Percentiles rank a stretch among this genome's conserved stretches.
These are phyloP conservation scores for Sambucus nigra DNA, from an alignment of 129 eudicot genomes.

Conservation along the genomic window DNA sequence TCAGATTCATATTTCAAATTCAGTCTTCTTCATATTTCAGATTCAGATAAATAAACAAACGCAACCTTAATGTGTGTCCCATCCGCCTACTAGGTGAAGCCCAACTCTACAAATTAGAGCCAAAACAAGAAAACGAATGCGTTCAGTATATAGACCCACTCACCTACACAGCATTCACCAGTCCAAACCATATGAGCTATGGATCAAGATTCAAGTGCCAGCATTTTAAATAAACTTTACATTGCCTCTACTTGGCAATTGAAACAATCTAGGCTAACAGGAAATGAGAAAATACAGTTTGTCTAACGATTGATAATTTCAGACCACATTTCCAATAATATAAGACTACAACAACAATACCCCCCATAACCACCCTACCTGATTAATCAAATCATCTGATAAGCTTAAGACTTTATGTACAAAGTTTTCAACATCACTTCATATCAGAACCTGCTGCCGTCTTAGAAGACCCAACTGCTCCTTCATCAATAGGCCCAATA, in stretches of 20 bases:
- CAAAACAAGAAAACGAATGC: not conserved
- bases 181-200: not conserved
- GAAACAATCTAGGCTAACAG: constrained; percentile 6
- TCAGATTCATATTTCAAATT: too few relatives aligned
- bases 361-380: not conserved
- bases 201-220: constrained; percentile 7
- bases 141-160: too few relatives aligned
- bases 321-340: constrained; percentile 3
- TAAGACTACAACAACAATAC: constrained; percentile 10
- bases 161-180: not conserved
- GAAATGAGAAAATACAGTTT: constrained; percentile 3
- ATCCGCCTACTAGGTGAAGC: not conserved
- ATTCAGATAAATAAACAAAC: too few relatives aligned
- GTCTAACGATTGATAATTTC: not conserved
- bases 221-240: constrained; percentile 4
- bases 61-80: too few relatives aligned
- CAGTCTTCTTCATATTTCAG: too few relatives aligned
- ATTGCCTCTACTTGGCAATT: constrained; percentile 8
- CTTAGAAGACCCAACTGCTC: constrained; percentile 47
- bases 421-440: constrained; percentile 21
- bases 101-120: not conserved
- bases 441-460: constrained; percentile 27
- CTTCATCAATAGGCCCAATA: constrained; percentile 41
- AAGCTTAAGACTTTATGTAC: constrained; percentile 19
- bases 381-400: not conserved